These are phyloP conservation scores for Suhomyces emberorum DNA, from an alignment of 805 yeast species.

Conservation along the genomic window DNA sequence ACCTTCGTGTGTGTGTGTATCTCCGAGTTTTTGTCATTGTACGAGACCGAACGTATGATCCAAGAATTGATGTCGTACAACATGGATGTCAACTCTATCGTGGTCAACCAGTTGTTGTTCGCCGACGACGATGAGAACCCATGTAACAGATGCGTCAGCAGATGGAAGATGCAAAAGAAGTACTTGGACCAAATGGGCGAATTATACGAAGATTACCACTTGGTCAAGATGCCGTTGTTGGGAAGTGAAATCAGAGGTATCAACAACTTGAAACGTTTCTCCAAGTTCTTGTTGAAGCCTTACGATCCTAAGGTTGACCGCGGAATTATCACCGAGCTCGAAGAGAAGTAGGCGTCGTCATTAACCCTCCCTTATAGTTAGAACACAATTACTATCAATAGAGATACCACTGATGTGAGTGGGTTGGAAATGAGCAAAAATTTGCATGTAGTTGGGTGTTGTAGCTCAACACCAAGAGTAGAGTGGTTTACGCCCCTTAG, in stretches of 20 bases:
- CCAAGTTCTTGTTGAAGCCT: conserved; percentile 74
- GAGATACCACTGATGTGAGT: too few species aligned
- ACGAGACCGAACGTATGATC: conserved; percentile 96
- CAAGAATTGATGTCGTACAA: conserved; percentile 93
- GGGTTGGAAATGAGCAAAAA: too few species aligned
- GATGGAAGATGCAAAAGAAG: conserved; percentile 95
- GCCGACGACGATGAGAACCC: conserved; percentile 72
- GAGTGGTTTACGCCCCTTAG: too few species aligned
- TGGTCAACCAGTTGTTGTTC: conserved; percentile 88
- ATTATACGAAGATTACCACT: conserved; percentile 93
- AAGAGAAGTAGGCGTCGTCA: conserved; percentile 36
- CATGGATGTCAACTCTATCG: conserved; percentile 95
- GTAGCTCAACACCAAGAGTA: too few species aligned
- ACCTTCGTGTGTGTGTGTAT: conserved; percentile 96
- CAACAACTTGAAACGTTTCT: conserved; percentile 77
- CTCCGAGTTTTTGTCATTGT: conserved; percentile 90
- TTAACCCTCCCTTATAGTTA: background rate
- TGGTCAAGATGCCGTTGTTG: conserved; percentile 91
- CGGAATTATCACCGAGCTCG: conserved; percentile 50
- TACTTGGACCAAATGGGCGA: conserved; percentile 94
- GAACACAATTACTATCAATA: too few species aligned
- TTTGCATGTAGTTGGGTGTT: too few species aligned
- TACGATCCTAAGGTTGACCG: conserved; percentile 67
- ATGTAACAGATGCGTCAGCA: conserved; percentile 87
- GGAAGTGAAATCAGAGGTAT: conserved; percentile 95